Conservation (phyloP, 805 yeast species). For the Cyberlindnera mycetangii region DNA sequence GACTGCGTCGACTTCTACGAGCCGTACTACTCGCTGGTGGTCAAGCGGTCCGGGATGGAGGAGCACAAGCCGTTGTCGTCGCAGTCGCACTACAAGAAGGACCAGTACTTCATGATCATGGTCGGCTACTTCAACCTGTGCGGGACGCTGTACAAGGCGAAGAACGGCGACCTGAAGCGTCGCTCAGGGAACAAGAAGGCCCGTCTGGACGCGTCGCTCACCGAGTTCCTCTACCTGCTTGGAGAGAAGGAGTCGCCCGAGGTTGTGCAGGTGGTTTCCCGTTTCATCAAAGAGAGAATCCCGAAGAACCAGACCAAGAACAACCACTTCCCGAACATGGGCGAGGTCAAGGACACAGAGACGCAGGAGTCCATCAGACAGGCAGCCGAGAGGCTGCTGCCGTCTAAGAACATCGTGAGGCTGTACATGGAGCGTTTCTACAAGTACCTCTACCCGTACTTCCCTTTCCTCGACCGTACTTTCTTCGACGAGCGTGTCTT, state of each 20-base stretch:
- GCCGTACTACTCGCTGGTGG: slow-evolving; percentile 17
- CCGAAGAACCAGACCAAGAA: slow-evolving; percentile 11
- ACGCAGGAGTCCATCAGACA: slow-evolving; percentile 31
- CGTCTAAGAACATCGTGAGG: slow-evolving; percentile 39
- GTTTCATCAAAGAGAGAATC: slow-evolving; percentile 21
- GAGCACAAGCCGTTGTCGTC: slow-evolving; percentile 27
- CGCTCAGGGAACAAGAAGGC: slow-evolving; percentile 16
- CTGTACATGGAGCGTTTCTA: slow-evolving; percentile 41
- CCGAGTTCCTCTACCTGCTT: slow-evolving; percentile 18
- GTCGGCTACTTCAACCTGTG: slow-evolving; percentile 24
- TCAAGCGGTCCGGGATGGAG: slow-evolving; percentile 28
- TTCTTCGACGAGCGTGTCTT: slow-evolving; percentile 32
- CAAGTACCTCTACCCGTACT: slow-evolving; percentile 42
- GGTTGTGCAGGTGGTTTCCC: slow-evolving; percentile 17
- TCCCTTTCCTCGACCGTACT: slow-evolving; percentile 43
- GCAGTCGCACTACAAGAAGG: slow-evolving; percentile 20
- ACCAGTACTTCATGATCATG: slow-evolving; percentile 23
- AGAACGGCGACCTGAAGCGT: slow-evolving; percentile 12
- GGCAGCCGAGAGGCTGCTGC: slow-evolving; percentile 35
- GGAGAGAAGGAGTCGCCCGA: slow-evolving; percentile 25
- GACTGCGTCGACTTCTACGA: slow-evolving; percentile 24
- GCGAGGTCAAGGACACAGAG: slow-evolving; percentile 15
- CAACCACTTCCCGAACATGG: slow-evolving; percentile 14
- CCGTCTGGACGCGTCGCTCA: slow-evolving; percentile 25
- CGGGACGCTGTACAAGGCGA: slow-evolving; percentile 14